Percentiles rank a stretch among this genome's conserved stretches.
phyloP scores from a whole-genome alignment of 2,329 filamentous ascomycete species.

The Botryotinia calthae region DNA sequence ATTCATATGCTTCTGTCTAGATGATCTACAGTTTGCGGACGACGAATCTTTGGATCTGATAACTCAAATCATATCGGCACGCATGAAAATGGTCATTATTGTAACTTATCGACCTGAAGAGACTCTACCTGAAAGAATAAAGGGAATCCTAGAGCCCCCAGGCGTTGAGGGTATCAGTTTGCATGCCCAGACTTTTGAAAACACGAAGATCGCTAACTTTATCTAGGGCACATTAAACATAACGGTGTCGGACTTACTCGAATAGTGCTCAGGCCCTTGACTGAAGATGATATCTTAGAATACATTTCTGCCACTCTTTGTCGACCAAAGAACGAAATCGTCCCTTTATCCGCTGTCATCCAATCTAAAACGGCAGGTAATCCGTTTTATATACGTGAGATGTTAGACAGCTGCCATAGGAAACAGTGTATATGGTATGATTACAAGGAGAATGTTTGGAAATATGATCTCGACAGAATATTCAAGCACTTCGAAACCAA shows the following conservation, averaged over 20 bases:
- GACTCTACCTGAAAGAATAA: slow-evolving; percentile 54
- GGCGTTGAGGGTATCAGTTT: slow-evolving; percentile 51
- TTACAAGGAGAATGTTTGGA: slow-evolving; percentile 78
- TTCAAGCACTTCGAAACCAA: slow-evolving; percentile 82
- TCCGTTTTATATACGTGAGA: slow-evolving; percentile 83
- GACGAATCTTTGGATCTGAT: slow-evolving; percentile 83
- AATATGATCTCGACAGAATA: slow-evolving; percentile 79
- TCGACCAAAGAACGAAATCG: slow-evolving; percentile 66
- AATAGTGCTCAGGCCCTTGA: slow-evolving; percentile 70
- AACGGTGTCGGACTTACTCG: slow-evolving; percentile 61
- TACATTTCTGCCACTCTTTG: slow-evolving; percentile 83
- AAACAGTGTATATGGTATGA: slow-evolving; percentile 90
- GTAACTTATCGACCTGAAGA: slow-evolving; percentile 73
- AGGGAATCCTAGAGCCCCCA: slow-evolving; percentile 52
- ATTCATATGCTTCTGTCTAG: slow-evolving; percentile 73
- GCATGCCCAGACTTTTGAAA: slow-evolving; percentile 26
- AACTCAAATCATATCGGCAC: slow-evolving; percentile 72
- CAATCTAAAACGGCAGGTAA: slow-evolving; percentile 76
- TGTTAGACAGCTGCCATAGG: slow-evolving; percentile 81
- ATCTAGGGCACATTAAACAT: slow-evolving; percentile 35
- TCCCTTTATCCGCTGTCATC: slow-evolving; percentile 77
- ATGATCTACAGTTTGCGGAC: slow-evolving; percentile 89
- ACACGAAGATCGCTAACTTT: slow-evolving; percentile 29
- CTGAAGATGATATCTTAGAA: slow-evolving; percentile 74
- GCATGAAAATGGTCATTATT: slow-evolving; percentile 71